Conservation (phyloP, 495 filamentous ascomycete genomes). For the Daldinia grandis region DNA sequence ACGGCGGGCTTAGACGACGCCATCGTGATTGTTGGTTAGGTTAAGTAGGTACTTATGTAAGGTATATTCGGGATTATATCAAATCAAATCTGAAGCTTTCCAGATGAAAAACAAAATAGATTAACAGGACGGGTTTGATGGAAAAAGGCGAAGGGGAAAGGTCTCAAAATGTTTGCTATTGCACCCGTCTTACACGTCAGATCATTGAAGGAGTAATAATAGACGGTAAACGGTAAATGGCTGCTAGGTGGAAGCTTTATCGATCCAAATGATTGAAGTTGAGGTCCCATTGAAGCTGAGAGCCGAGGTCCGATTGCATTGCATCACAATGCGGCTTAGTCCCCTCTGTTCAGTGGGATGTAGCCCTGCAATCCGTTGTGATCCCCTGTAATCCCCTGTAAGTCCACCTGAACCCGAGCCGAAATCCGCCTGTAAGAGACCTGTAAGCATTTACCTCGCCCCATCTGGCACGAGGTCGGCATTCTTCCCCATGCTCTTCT, state of each 20-base stretch:
- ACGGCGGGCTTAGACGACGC: constrained; percentile 57
- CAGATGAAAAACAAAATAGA: neutral
- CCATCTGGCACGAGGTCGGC: constrained; percentile 24
- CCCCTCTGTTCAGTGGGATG: constrained; percentile 13
- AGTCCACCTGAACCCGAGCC: neutral
- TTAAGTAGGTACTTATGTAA: neutral
- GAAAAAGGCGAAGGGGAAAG: neutral
- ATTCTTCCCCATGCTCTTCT: constrained; percentile 22
- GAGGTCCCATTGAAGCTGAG: constrained; percentile 16
- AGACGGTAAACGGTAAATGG: neutral
- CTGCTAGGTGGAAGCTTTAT: constrained; percentile 1
- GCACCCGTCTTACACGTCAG: neutral
- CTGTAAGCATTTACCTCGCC: neutral
- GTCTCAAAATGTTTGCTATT: neutral
- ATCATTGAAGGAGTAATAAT: neutral
- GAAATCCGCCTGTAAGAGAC: neutral
- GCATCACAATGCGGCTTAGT: constrained; percentile 42
- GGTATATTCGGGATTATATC: neutral
- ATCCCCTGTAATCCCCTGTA: neutral
- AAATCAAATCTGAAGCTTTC: neutral
- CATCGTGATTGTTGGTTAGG: constrained; percentile 8
- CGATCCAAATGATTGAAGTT: neutral
- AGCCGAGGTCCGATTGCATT: constrained; percentile 51
- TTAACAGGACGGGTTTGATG: neutral
- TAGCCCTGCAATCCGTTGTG: constrained; percentile 1